Evolutionary conservation across 257 asterid genomes (phyloP), one percentile per base, ranked within the genome.

Genomic region (Ophiorrhiza pumila): DNA sequence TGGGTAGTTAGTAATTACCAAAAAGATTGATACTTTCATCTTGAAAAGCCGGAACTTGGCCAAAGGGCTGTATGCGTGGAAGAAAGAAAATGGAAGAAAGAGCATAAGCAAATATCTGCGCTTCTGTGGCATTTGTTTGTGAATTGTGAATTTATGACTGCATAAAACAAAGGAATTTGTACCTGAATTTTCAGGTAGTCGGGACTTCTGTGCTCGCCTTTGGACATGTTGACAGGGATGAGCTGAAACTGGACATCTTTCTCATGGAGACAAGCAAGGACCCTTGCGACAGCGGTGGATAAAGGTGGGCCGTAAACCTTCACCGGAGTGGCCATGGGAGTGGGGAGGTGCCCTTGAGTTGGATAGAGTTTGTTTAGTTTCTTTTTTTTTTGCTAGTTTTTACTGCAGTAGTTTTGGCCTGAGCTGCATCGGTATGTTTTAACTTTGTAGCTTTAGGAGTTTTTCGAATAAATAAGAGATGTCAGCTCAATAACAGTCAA

Each of bases 1-100:
- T 31, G 35, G 65, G 63, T 34, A 3, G 27, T 55, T 14, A 52
- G 1, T 35, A 42, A 20, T 79, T 87, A 90, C 98, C 96, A 37
- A 88, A 90, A 59, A 90, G 87, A 52, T 87, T 82, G 65, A 90
- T 82, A 79, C 77, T 83, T 18, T 87, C 96, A 74, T 90, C 98
- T 73, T 92, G 84, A 77, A 79, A 90, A n/a, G 91, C 96, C 1
- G 96, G 97, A 34, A 92, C 97, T 90, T 90, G 96, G 55, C 96
- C 97, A 76, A 92, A 92, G 55, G 98, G 96, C 96, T 90, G 91
- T 59, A 60, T 39, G 71, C 13, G 77, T n/a, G 65, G 8, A 69
- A 47, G 2, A n/a, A n/a, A n/a, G 29, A 68, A 59, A 59, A 35
- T 22, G 41, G 1, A 1, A 35, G 13, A 6, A 2, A 8, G 45